Evolutionary conservation across 1,284 basidiomycete species (phyloP), one percentile per base, ranked within the genome.

Genomic region (Rhizopogon parksii): DNA sequence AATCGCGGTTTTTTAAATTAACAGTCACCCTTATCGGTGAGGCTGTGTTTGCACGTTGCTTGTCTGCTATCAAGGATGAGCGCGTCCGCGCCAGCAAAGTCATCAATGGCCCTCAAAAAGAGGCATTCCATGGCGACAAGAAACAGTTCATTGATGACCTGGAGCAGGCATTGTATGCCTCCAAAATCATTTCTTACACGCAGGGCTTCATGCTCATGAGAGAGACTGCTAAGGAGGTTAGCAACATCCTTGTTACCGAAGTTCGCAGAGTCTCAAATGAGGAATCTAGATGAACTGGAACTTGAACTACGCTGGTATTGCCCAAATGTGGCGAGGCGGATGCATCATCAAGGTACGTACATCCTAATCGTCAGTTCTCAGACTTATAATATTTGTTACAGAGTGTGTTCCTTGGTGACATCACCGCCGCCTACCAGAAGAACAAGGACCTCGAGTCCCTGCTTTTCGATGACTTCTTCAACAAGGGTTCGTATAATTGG

Each of bases 131-230:
- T 62, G 96, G 95, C 60, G 94, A 98, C 83, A 98, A 97, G 82
- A 81, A 95, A 71, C 90, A 95, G 70, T 99, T 99, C 78, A 95
- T 99, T 69, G 91, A 93, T 63, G 93, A 99, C 72, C 88, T 99
- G 58, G 95, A 99, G 76, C 96, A 99, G 73, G 95, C 95, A 49
- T 82, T 99, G 56, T 99, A 99, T 74, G 96, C 95, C 45, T 96
- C 93, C 65, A 99, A 99, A 83, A 95, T 99, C 72, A 94, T 96
- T 63, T 96, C 93, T 36, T 96, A 99, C 79, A 92, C 95, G 21
- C 96, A 99, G 76, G 96, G 96, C 61, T 99, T 99, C 80, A 96
- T 99, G 86, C 83, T 99, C 64, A 97, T 99, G 95, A 83, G 96
- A 62, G 90, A 98, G 75, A 95, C 95, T 50, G 95, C 95, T 50